These are phyloP conservation scores for Blastosporella zonata DNA, from an alignment of 1,284 basidiomycete genomes.

Conservation along the genomic window DNA sequence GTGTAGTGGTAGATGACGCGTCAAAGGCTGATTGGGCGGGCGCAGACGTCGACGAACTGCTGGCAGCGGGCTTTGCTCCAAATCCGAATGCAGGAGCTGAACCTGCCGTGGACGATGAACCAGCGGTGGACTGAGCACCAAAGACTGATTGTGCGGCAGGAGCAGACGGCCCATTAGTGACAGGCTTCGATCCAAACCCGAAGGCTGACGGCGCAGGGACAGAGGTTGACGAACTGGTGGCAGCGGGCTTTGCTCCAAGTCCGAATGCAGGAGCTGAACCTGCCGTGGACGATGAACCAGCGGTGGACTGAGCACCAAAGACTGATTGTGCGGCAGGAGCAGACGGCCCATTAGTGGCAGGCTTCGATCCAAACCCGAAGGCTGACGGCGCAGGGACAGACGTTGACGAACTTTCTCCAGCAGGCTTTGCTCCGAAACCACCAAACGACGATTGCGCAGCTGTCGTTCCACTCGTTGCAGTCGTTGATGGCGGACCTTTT, in stretches of 20 bases:
- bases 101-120: neutral
- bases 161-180: neutral
- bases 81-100: neutral
- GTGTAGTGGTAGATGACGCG: neutral
- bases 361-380: slow-evolving; percentile 8
- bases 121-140: neutral
- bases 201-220: neutral
- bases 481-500: slow-evolving; percentile 14
- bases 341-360: neutral
- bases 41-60: neutral
- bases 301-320: neutral
- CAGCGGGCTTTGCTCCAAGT: slow-evolving; percentile 5
- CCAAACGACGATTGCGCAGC: slow-evolving; percentile 2
- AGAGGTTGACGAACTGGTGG: neutral
- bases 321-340: neutral
- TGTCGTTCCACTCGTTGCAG: slow-evolving; percentile 13
- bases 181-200: slow-evolving; percentile 8
- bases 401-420: neutral
- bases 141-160: neutral
- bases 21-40: slow-evolving; percentile 12
- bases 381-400: neutral
- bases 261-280: neutral
- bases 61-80: slow-evolving; percentile 6
- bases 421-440: slow-evolving; percentile 4
- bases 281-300: neutral